Conservation (phyloP, 2,329 filamentous ascomycete species). For the Diplodia scrobiculata region DNA sequence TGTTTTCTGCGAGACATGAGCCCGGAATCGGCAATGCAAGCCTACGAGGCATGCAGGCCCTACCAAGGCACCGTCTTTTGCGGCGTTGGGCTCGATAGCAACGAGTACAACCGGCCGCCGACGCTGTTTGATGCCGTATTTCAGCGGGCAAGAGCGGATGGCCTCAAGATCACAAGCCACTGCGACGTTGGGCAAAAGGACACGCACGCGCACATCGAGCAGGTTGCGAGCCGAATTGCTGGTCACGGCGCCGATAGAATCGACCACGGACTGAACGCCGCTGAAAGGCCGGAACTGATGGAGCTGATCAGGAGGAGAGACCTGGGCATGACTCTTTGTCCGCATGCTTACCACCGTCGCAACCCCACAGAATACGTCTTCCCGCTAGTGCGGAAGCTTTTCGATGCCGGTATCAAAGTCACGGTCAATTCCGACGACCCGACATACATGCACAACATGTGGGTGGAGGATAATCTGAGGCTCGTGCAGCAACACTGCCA, state of each 20-base stretch:
- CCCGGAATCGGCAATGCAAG: conserved; percentile 44
- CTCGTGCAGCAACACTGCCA: conserved; percentile 49
- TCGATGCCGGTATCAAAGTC: conserved; percentile 51
- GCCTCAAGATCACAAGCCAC: conserved; percentile 53
- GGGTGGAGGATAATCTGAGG: conserved; percentile 54
- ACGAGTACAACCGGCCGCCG: conserved; percentile 52
- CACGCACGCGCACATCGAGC: conserved; percentile 49
- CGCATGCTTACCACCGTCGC: conserved; percentile 49
- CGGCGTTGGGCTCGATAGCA: conserved; percentile 53
- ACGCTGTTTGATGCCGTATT: conserved; percentile 50
- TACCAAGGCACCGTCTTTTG: conserved; percentile 49
- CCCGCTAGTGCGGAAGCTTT: conserved; percentile 48
- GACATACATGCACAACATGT: conserved; percentile 55
- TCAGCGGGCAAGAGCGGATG: conserved; percentile 44
- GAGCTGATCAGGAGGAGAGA: conserved; percentile 38
- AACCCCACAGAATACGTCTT: conserved; percentile 50
- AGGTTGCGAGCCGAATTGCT: conserved; percentile 40
- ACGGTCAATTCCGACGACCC: conserved; percentile 56
- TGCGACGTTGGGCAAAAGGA: conserved; percentile 57
- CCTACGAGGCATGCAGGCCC: conserved; percentile 46
- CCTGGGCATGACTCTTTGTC: conserved; percentile 49
- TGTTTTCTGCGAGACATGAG: conserved; percentile 51
- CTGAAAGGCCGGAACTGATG: conserved; percentile 42
- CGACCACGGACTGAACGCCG: conserved; percentile 50
- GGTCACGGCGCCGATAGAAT: conserved; percentile 45